Conservation (phyloP, 352 stramenopile genomes). For the Globisporangium abappressorium region DNA sequence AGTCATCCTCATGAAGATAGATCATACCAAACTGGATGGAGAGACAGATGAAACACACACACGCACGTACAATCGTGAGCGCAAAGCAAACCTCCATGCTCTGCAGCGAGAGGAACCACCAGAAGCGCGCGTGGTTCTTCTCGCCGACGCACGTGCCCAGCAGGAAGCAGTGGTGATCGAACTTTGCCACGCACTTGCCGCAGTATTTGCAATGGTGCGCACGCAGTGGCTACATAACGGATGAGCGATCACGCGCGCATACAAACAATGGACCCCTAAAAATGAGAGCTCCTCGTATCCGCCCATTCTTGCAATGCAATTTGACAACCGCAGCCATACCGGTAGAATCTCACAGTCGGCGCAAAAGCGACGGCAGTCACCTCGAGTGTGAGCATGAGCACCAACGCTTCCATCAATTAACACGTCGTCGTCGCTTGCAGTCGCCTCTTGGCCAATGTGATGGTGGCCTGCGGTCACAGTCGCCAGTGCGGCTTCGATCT, state of each 20-base stretch:
- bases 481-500: constrained; percentile 27
- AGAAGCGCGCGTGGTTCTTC: constrained; percentile 89
- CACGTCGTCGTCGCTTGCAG: background rate
- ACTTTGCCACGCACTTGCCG: constrained; percentile 80
- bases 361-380: constrained; percentile 23
- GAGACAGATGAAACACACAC: background rate
- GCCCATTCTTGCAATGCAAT: background rate
- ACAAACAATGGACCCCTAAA: too few species aligned
- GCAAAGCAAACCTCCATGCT: constrained; percentile 24
- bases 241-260: background rate
- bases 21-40: background rate
- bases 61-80: constrained; percentile 25
- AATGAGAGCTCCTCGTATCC: too few species aligned
- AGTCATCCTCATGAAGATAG: background rate
- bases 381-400: background rate
- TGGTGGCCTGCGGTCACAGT: background rate
- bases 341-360: constrained; percentile 27
- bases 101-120: constrained; percentile 54
- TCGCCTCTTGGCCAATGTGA: too few species aligned
- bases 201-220: constrained; percentile 85
- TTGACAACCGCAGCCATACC: constrained; percentile 5
- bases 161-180: constrained; percentile 92
- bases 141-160: constrained; percentile 89
- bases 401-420: background rate
- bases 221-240: constrained; percentile 54